A percentile compares a stretch with the other conserved stretches of the same genome.
Evolutionary conservation across 2,329 filamentous ascomycete genomes (phyloP).

Genomic region (Thyridium curvatum): DNA sequence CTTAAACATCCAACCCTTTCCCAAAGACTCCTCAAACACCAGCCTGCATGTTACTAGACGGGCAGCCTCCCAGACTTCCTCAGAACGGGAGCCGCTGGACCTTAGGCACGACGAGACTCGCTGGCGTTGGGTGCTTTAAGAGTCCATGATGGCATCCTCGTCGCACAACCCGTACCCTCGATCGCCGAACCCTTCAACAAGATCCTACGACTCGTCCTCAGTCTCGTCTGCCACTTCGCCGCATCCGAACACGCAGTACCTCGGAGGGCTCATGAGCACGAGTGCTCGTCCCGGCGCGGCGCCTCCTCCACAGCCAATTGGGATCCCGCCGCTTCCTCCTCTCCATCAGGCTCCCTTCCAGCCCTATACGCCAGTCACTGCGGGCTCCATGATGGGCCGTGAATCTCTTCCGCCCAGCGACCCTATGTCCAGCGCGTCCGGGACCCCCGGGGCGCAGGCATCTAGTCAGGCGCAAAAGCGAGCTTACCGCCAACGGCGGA

Average conservation of each 20-base stretch:
- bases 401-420: slow-evolving; percentile 56
- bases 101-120: no score
- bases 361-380: slow-evolving; percentile 44
- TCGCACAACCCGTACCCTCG: slow-evolving; percentile 53
- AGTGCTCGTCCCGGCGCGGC: slow-evolving; percentile 42
- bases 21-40: slow-evolving; percentile 14
- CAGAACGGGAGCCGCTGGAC: slow-evolving; percentile 4
- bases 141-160: slow-evolving; percentile 43
- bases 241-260: slow-evolving; percentile 41
- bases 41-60: slow-evolving; percentile 22
- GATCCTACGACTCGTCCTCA: slow-evolving; percentile 59
- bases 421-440: slow-evolving; percentile 21
- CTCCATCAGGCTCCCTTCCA: slow-evolving; percentile 37
- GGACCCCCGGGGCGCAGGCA: slow-evolving; percentile 28
- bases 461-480: slow-evolving; percentile 72
- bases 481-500: slow-evolving; percentile 88
- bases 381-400: slow-evolving; percentile 45
- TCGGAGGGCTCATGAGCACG: slow-evolving; percentile 45
- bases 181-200: slow-evolving; percentile 55
- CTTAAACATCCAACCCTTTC: slow-evolving; percentile 13
- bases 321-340: slow-evolving; percentile 41
- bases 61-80: slow-evolving; percentile 3
- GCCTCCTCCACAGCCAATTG: slow-evolving; percentile 45
- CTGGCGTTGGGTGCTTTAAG: slow-evolving; percentile 5
- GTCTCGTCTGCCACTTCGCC: slow-evolving; percentile 58